phyloP scores from a whole-genome alignment of 2,329 filamentous ascomycete species.

The Cladosporium sp. region DNA sequence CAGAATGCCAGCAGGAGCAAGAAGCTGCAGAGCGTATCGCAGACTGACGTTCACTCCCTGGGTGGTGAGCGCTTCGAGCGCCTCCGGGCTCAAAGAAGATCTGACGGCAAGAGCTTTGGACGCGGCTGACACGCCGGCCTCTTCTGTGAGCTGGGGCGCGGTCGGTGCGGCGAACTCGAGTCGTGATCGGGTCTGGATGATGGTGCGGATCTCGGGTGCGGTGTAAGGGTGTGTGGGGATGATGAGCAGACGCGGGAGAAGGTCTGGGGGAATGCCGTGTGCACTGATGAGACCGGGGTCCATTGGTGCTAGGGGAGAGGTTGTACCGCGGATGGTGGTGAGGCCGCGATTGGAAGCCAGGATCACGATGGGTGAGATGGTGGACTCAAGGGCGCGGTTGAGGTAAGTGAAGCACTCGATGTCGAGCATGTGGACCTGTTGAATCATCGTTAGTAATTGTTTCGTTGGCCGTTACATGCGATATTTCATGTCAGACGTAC shows the following conservation, averaged over 20 bases:
- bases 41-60: constrained; percentile 88
- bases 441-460: constrained; percentile 3
- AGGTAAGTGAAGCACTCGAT: constrained; percentile 99
- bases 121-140: constrained; percentile 13
- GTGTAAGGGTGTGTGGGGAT: constrained; percentile 91
- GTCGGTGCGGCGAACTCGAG: constrained; percentile 41
- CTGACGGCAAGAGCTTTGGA: constrained; percentile 66
- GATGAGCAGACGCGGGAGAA: constrained; percentile 90
- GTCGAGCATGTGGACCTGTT: constrained; percentile 96
- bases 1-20: constrained; percentile 88
- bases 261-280: constrained; percentile 91
- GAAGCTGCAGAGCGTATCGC: constrained; percentile 87
- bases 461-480: neutral
- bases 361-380: constrained; percentile 94
- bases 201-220: constrained; percentile 85
- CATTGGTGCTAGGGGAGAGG: constrained; percentile 51
- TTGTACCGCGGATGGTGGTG: constrained; percentile 82
- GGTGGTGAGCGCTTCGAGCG: constrained; percentile 82
- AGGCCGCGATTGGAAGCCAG: constrained; percentile 95
- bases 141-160: constrained; percentile 37
- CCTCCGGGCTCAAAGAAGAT: constrained; percentile 75
- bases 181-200: constrained; percentile 76
- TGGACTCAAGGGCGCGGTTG: constrained; percentile 94
- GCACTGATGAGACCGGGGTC: constrained; percentile 71
- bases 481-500: constrained; percentile 51